A percentile compares a stretch with the other conserved stretches of the same genome.
These are phyloP conservation scores for Puccinellia tenuiflora DNA, from an alignment of 176 grass and related monocot genomes.

Conservation along the genomic window DNA sequence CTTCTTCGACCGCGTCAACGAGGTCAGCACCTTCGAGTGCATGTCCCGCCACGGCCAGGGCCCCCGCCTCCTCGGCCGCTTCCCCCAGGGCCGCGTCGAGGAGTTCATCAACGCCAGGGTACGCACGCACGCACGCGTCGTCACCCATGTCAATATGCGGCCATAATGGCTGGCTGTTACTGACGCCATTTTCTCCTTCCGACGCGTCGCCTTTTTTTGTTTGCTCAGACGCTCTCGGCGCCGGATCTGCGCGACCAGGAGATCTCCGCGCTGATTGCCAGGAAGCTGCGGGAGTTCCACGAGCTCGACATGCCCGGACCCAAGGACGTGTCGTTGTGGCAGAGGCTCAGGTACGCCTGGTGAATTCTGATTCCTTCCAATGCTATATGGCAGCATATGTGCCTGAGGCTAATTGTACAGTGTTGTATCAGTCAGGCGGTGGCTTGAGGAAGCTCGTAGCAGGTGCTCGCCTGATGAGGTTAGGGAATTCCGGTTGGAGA, in stretches of 20 bases:
- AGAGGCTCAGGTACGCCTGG: slow-evolving; percentile 50
- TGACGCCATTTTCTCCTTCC: background rate
- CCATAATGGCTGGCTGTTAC: background rate
- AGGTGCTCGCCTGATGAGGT: slow-evolving; percentile 49
- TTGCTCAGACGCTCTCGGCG: slow-evolving; percentile 69
- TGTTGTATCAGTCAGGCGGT: slow-evolving; percentile 39
- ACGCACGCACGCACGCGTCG: background rate
- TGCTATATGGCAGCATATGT: background rate
- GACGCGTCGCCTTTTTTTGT: background rate
- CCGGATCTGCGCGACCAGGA: slow-evolving; percentile 64
- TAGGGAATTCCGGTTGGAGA: slow-evolving; percentile 50
- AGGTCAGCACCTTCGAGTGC: slow-evolving; percentile 94
- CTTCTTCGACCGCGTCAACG: slow-evolving; percentile 81
- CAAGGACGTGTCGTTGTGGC: slow-evolving; percentile 57
- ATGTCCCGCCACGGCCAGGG: slow-evolving; percentile 91
- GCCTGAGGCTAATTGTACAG: background rate
- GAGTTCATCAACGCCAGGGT: slow-evolving; percentile 97
- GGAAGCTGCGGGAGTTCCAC: slow-evolving; percentile 79
- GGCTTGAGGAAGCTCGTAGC: slow-evolving; percentile 47
- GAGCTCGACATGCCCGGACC: slow-evolving; percentile 81
- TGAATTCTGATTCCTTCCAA: background rate
- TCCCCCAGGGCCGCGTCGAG: slow-evolving; percentile 68
- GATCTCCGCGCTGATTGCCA: slow-evolving; percentile 66
- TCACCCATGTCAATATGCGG: background rate
- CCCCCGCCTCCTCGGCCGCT: slow-evolving; percentile 77